These are phyloP conservation scores for Scenedesmus sp. DNA, from an alignment of 163 green algal genomes.

Conservation along the genomic window DNA sequence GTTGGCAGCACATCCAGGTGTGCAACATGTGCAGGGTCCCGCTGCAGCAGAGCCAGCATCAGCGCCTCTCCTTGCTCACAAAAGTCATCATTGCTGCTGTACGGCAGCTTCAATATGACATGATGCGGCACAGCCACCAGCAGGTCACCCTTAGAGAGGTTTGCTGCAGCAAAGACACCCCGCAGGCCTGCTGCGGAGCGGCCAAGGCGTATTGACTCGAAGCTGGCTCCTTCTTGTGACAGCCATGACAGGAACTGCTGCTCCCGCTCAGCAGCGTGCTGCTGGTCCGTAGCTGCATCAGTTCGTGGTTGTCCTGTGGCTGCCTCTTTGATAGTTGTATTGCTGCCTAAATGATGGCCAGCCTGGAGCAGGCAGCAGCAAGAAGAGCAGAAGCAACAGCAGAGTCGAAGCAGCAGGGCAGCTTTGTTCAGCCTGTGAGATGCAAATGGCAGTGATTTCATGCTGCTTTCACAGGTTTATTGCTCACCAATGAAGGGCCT, in stretches of 20 bases:
- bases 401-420: no score
- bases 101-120: neutral
- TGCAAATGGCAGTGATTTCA: no score
- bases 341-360: neutral
- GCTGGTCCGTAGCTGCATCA: neutral
- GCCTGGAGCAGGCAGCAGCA: no score
- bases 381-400: no score
- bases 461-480: neutral
- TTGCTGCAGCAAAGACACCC: neutral
- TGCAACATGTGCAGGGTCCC: neutral
- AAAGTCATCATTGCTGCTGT: neutral
- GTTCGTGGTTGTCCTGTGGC: neutral
- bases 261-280: neutral
- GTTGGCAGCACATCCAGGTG: slow-evolving; percentile 1
- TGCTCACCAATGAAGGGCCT: neutral
- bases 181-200: neutral
- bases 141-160: neutral
- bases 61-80: slow-evolving; percentile 5
- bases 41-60: neutral
- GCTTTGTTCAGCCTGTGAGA: no score
- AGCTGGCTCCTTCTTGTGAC: neutral
- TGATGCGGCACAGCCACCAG: neutral
- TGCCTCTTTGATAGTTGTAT: neutral
- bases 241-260: slow-evolving; percentile 3
- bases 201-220: neutral